These are phyloP conservation scores for Eucalyptus cloeziana DNA, from an alignment of 345 rosid genomes.

Conservation along the genomic window DNA sequence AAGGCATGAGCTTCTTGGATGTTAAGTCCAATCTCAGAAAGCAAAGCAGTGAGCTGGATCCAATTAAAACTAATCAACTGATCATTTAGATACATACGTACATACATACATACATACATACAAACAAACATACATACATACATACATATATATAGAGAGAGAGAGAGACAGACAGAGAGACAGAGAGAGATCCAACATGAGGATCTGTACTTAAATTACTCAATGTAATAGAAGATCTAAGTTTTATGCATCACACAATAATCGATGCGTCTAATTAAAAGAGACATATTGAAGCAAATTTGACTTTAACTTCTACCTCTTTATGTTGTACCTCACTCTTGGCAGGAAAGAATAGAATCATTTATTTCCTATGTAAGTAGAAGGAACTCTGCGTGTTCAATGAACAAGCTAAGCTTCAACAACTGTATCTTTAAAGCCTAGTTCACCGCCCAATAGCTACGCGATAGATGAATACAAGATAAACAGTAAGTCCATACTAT, in stretches of 20 bases:
- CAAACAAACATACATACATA: too few relatives aligned
- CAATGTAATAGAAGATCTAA: not conserved
- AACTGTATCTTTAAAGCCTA: not conserved
- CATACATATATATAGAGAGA: fast-evolving
- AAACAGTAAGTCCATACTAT: not conserved
- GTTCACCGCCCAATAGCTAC: not conserved
- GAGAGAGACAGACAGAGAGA: not conserved
- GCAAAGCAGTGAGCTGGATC: conserved; percentile 71
- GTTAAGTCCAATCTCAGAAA: conserved; percentile 90
- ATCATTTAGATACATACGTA: not conserved
- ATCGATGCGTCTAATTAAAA: not conserved
- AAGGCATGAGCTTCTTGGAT: conserved; percentile 99
- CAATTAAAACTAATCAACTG: not conserved
- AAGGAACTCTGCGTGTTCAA: not conserved
- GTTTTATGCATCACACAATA: not conserved
- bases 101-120: not conserved
- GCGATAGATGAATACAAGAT: not conserved
- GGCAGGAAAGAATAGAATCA: not conserved
- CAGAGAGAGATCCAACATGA: not conserved
- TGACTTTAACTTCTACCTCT: not conserved
- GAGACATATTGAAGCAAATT: not conserved
- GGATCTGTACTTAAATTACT: not conserved
- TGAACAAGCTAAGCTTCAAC: not conserved
- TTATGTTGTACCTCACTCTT: not conserved
- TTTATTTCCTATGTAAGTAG: not conserved